phyloP scores from a whole-genome alignment of 2,329 filamentous ascomycete species.

The Colletotrichum cereale region DNA sequence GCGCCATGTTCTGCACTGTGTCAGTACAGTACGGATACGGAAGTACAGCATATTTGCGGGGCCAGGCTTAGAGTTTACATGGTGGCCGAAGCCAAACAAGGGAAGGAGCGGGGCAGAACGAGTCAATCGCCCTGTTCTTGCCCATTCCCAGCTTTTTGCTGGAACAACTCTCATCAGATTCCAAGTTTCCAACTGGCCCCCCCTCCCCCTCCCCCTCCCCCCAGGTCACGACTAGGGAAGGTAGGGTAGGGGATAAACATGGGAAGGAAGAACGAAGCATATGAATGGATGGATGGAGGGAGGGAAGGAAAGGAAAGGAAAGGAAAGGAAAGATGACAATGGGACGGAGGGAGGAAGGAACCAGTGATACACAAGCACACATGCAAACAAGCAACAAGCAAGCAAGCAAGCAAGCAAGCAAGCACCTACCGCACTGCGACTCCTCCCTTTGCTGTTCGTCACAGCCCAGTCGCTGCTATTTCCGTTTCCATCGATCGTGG shows the following conservation, averaged over 20 bases:
- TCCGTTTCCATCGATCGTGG: background rate
- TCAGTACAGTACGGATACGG: slow-evolving; percentile 3
- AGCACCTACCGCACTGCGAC: background rate
- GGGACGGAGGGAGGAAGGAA: background rate
- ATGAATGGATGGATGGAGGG: too few relatives aligned
- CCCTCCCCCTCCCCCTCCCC: background rate
- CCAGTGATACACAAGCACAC: too few relatives aligned
- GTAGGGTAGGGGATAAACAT: too few relatives aligned
- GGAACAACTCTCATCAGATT: background rate
- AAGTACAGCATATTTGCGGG: slow-evolving; percentile 24
- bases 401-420: background rate
- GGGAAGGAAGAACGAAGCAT: too few relatives aligned
- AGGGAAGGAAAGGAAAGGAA: too few relatives aligned
- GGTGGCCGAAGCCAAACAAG: slow-evolving; percentile 9
- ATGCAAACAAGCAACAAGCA: too few relatives aligned
- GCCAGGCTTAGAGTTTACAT: slow-evolving; percentile 11
- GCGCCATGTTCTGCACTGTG: background rate
- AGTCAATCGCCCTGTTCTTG: slow-evolving; percentile 34
- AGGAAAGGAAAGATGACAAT: background rate
- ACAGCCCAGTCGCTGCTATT: background rate
- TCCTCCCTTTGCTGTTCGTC: background rate
- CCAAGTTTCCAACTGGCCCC: slow-evolving; percentile 11
- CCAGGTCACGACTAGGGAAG: too few relatives aligned
- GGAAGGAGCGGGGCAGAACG: slow-evolving; percentile 28
- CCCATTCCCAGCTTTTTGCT: slow-evolving; percentile 28